Base-by-base conservation (phyloP, 1,139 yeast species). In the Candida mesenterica region DNA sequence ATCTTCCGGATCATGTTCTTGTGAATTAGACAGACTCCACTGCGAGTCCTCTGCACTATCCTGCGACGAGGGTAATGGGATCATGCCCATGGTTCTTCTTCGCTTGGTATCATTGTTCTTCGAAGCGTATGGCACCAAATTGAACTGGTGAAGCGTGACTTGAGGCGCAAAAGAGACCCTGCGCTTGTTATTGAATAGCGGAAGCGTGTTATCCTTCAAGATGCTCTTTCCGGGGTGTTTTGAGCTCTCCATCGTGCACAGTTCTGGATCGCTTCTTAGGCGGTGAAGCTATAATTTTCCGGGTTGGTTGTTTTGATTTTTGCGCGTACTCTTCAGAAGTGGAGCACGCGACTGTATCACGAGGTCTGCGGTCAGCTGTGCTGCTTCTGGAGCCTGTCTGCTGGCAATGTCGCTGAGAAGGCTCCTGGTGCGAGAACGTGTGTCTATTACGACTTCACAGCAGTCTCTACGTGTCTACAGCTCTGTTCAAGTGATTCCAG, bases 101-200 rank as follows among this genome's bases (percentile, higher is more conserved):
- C 52, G 36, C 27, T 48, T 48, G 15, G 42, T 30, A 15, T 44
- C 45, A 26, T 35, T 32, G 15, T 39, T 34, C 16, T 30, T 32
- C 29, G 34, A 33, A 19, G 33, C 23, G 24, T 41, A 42, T 2
- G 77, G 73, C 4, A 74, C 62, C 39, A 73, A 58, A 42, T 75
- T 79, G 37, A 82, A 76, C 47, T 79, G 80, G 54, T 82, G 88
- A 24, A 82, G 59, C 0, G 88, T 82, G 0, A 82, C 89, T 48
- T 82, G 89, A 1, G 87, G 87, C 2, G 88, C 87, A 62, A 82
- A 82, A 1, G 87, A 80, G 0, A 82, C 89, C 24, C 89, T 57
- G 45, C 89, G 61, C 45, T 51, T 53, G 19, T 48, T 49, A 30
- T 40, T 42, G 19, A 48, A 36, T 10, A 58, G 32, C 1, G 59